phyloP scores from a whole-genome alignment of 768 basidiomycete species.

The Boletellus ananas region DNA sequence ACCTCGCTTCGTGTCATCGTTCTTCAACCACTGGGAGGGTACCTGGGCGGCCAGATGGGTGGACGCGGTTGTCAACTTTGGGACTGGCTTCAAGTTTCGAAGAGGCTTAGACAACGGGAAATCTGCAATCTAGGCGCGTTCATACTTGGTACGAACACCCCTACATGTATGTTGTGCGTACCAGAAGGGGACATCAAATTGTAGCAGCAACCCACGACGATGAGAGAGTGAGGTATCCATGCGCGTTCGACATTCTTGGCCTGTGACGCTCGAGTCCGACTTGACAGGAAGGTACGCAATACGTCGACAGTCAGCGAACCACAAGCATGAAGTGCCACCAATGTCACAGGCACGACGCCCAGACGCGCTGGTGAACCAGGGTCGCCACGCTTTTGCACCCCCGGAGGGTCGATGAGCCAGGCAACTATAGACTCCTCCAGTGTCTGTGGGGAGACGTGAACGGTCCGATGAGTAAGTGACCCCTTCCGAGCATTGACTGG shows the following conservation, averaged over 20 bases:
- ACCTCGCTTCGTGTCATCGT: constrained; percentile 28
- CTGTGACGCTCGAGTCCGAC: constrained; percentile 15
- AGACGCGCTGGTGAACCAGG: background rate
- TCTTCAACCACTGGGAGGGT: constrained; percentile 57
- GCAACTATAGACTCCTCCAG: constrained; percentile 45
- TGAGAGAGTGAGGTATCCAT: constrained; percentile 52
- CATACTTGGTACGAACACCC: background rate
- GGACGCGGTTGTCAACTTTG: constrained; percentile 35
- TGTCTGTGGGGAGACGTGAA: constrained; percentile 49
- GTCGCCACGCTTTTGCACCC: background rate
- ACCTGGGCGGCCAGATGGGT: constrained; percentile 71
- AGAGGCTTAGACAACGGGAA: constrained; percentile 47
- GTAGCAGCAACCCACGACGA: constrained; percentile 78
- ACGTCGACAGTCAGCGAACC: constrained; percentile 70
- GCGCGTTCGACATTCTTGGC: background rate
- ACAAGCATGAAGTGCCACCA: constrained; percentile 73
- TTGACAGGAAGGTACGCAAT: constrained; percentile 48
- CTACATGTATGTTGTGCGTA: constrained; percentile 9
- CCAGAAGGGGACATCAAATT: constrained; percentile 60
- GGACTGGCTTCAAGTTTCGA: constrained; percentile 13
- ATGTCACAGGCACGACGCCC: constrained; percentile 42
- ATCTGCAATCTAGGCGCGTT: constrained; percentile 34
- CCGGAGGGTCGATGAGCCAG: constrained; percentile 42
- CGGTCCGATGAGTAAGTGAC: constrained; percentile 52
- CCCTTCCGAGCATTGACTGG: constrained; percentile 12